Base-by-base conservation (phyloP, 2,329 filamentous ascomycete genomes). In the Madurella fahalii region DNA sequence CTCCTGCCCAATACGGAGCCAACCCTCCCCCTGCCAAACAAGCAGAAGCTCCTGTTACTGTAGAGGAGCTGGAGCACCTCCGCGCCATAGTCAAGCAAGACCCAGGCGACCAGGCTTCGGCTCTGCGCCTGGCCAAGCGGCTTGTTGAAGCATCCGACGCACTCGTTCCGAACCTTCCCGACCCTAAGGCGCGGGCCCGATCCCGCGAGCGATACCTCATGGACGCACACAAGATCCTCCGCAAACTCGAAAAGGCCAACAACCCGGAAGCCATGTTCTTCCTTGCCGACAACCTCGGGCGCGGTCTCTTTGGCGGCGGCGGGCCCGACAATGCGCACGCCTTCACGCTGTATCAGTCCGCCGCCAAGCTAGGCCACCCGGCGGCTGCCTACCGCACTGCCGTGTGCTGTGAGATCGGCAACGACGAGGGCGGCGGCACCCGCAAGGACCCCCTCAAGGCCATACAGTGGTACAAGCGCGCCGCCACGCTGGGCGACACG, bases 401-500 rank as follows among this genome's bases (percentile, higher is more conserved):
- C 0, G 93, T 99, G 0, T 99, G 94, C 74, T 97, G 94, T 67
- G 94, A 99, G 69, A 90, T 99, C 64, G 94, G 94, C 3, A 85
- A 91, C 53, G 93, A 97, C 67, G 92, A 95, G 64, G 93, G 92
- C 31, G 94, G 94, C 50, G 94, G 94, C 20, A 97, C 94, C 1
- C 85, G 90, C 55, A 89, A 87, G 64, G 94, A 99, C 66, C 90
- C 90, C 0, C 73, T 93, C 61, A 97, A 97, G 72, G 93, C 94
- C 1, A 92, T 97, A 17, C 93, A 97, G 70, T 99, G 94, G 94
- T 99, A 99, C 72, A 91, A 93, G 69, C 88, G 92, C 42, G 91
- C 94, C 7, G 93, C 94, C 11, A 87, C 87, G 12, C 78, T 97
- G 2, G 93, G 94, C 2, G 93, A 99, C 66, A 87, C 88, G 1